Evolutionary conservation across 2,329 filamentous ascomycete genomes (phyloP), one percentile per base, ranked within the genome.

Genomic region (Mariannaea elegans): DNA sequence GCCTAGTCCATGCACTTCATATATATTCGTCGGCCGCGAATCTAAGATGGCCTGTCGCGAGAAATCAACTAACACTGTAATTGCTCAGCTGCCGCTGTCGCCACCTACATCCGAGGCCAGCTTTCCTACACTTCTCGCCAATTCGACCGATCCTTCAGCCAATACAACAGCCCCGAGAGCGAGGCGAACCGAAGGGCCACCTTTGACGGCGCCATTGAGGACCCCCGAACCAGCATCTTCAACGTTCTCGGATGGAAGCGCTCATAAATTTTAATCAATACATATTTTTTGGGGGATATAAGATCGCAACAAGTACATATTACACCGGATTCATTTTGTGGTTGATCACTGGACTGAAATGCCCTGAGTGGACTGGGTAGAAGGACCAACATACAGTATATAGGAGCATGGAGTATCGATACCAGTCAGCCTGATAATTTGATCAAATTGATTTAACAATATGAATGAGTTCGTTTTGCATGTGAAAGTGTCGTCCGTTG

Each of bases 181-280:
- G 68, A 70, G 16, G 52, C 56, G 13, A 59, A 42, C 45, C 54
- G 68, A 29, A 62, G 55, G 53, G 65, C 64, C 51, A 55, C 66
- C 1, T 70, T 70, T 14, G 18, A 63, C 7, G 68, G 68, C 1
- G 57, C 64, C 45, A 65, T 68, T 3, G 66, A 69, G 12, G 68
- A 70, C 27, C 65, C 65, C 7, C 63, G 68, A 54, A 68, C 66
- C 42, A 70, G 68, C 39, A 36, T 68, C 14, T 70, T 63, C 45
- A 70, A 70, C 50, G 52, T 70, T 29, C 66, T 70, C 14, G 65
- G 68, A 48, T 70, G 68, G 68, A 59, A 46, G 45, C 45, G 42
- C 19, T 21, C 38, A 54, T 54, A 54, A 24, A 36, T 16, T 4
- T 10, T 27, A 42, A 18, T 32, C n/a, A 12, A 57, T 14, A 19